Percentiles rank a stretch among this genome's conserved stretches.
Conservation (phyloP, 139 green algal species). For the Tetradesmus obliquus region DNA sequence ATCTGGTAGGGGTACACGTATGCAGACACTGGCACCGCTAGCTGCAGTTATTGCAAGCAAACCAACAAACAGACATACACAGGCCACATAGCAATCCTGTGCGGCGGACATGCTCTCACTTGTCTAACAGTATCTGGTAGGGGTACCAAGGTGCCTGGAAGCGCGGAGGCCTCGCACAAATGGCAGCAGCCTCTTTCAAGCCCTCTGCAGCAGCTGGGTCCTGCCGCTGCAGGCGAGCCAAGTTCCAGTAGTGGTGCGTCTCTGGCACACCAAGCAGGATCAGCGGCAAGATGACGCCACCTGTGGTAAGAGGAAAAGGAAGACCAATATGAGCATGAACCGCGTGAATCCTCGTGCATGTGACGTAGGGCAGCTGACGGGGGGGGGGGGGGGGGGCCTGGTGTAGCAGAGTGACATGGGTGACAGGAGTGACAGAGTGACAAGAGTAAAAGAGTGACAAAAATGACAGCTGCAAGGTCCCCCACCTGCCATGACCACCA, state of each 20-base stretch:
- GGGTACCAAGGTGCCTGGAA: neutral
- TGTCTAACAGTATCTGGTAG: neutral
- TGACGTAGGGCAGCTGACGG: too few species aligned
- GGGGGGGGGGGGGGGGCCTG: too few species aligned
- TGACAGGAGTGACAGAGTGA: too few species aligned
- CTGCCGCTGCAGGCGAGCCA: neutral
- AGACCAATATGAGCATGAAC: too few species aligned
- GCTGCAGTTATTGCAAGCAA: too few species aligned
- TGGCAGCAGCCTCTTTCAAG: neutral
- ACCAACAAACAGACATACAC: too few species aligned
- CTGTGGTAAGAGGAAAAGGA: neutral
- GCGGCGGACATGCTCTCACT: neutral
- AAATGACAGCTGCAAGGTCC: too few species aligned
- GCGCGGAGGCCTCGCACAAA: neutral
- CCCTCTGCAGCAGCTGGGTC: neutral
- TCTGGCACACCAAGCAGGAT: neutral
- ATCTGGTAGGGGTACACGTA: neutral
- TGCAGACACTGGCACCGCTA: too few species aligned
- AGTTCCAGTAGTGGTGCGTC: neutral
- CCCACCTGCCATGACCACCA: neutral
- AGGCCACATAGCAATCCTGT: too few species aligned
- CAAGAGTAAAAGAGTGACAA: too few species aligned
- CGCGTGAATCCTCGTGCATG: too few species aligned
- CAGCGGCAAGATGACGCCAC: neutral
- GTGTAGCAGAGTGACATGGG: too few species aligned